Percentiles rank a stretch among this genome's conserved stretches.
phyloP scores from a whole-genome alignment of 2,329 filamentous ascomycete genomes.

The Fusarium oxysporum region DNA sequence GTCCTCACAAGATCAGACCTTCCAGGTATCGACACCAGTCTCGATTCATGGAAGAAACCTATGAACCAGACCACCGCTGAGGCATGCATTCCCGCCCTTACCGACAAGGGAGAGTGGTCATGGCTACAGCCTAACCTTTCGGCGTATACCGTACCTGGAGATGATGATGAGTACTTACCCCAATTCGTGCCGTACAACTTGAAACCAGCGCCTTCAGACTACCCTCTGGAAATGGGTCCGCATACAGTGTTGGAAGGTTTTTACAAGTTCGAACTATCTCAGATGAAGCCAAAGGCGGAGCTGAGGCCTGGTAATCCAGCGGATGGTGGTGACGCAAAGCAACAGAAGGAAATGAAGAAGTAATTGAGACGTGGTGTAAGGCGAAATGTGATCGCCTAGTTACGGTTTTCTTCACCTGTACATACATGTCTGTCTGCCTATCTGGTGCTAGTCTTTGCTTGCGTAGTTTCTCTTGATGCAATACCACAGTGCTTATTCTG shows the following conservation, averaged over 20 bases:
- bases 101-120: neutral
- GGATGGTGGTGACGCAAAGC: neutral
- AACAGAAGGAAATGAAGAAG: neutral
- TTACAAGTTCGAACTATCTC: neutral
- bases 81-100: neutral
- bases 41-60: neutral
- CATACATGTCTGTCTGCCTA: neutral
- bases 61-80: neutral
- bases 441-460: neutral
- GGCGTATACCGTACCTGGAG: neutral
- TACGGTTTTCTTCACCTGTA: neutral
- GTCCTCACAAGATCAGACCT: neutral
- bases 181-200: neutral
- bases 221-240: neutral
- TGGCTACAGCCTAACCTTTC: neutral
- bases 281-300: neutral
- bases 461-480: neutral
- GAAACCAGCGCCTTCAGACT: neutral
- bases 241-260: neutral
- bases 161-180: neutral
- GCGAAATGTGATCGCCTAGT: fast-evolving
- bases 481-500: neutral
- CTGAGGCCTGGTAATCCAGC: neutral
- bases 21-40: neutral
- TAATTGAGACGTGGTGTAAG: fast-evolving